Percentiles rank a stretch among this genome's conserved stretches.
phyloP scores from a whole-genome alignment of 2,329 filamentous ascomycete genomes.

The Cladophialophora carrionii region DNA sequence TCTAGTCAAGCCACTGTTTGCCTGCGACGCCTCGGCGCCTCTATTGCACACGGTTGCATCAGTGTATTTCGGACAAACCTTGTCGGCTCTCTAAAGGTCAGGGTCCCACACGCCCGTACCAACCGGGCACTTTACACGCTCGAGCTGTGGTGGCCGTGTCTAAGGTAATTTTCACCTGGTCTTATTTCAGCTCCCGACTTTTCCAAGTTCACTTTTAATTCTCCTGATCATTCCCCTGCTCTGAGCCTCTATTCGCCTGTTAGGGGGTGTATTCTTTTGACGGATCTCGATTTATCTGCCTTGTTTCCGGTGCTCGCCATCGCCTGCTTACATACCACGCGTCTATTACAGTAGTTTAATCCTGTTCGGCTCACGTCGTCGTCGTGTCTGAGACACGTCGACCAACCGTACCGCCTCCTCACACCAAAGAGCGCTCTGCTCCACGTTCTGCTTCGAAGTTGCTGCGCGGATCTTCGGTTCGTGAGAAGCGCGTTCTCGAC shows the following conservation, averaged over 20 bases:
- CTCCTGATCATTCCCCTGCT: slow-evolving; percentile 16
- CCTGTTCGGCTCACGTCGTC: slow-evolving; percentile 8
- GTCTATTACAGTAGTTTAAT: slow-evolving; percentile 20
- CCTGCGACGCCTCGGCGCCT: not conserved
- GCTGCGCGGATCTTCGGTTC: slow-evolving; percentile 4
- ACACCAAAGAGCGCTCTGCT: slow-evolving; percentile 24
- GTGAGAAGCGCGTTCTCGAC: slow-evolving; percentile 19
- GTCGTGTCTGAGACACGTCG: slow-evolving; percentile 36
- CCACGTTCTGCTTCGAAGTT: slow-evolving; percentile 22
- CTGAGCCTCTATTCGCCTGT: slow-evolving; percentile 20
- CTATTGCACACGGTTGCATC: not conserved
- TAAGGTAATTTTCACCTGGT: slow-evolving; percentile 9
- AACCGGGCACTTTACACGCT: not conserved
- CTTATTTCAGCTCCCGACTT: slow-evolving; percentile 24
- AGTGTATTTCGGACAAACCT: not conserved
- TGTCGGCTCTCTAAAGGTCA: slow-evolving; percentile 3
- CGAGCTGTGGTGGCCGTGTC: not conserved
- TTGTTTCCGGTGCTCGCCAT: slow-evolving; percentile 18
- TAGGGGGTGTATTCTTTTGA: slow-evolving; percentile 20
- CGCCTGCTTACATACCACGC: slow-evolving; percentile 22
- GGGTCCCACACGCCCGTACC: not conserved
- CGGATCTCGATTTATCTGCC: slow-evolving; percentile 18
- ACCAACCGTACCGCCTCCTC: slow-evolving; percentile 20
- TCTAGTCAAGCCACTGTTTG: not conserved
- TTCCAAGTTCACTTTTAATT: slow-evolving; percentile 7